Percentiles rank a stretch among this genome's conserved stretches.
phyloP scores from a whole-genome alignment of 768 basidiomycete genomes.

The Fomitopsis pulvina region DNA sequence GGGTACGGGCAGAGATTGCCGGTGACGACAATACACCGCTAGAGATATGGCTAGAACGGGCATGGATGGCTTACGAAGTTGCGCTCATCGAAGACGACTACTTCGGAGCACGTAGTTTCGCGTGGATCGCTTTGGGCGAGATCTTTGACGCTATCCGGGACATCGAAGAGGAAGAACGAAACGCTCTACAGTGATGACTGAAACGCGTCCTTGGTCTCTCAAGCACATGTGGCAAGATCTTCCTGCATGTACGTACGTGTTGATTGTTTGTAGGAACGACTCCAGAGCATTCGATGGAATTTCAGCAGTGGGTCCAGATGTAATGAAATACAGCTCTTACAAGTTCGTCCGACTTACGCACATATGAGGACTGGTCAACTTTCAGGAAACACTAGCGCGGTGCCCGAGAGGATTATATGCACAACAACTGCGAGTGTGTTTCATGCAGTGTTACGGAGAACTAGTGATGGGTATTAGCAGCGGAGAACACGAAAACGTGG shows the following conservation, averaged over 20 bases:
- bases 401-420: no score
- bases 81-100: slow-evolving; percentile 26
- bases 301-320: background rate
- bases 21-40: slow-evolving; percentile 38
- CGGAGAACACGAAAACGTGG: slow-evolving; percentile 9
- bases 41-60: slow-evolving; percentile 36
- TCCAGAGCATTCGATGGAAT: background rate
- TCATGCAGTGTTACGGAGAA: slow-evolving; percentile 46
- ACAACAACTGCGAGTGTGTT: background rate
- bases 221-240: no score
- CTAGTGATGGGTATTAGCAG: slow-evolving; percentile 37
- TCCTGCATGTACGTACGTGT: no score
- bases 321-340: slow-evolving; percentile 16
- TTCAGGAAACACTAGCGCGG: no score
- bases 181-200: background rate
- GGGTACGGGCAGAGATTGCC: slow-evolving; percentile 41
- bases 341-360: slow-evolving; percentile 1
- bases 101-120: slow-evolving; percentile 58
- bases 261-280: background rate
- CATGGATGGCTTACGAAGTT: slow-evolving; percentile 53
- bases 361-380: no score
- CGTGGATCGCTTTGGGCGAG: slow-evolving; percentile 51
- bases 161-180: slow-evolving; percentile 32
- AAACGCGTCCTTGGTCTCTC: no score
- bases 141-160: slow-evolving; percentile 46